Evolutionary conservation across 2,329 filamentous ascomycete species (phyloP), one percentile per base, ranked within the genome.

Genomic region (Plectosphaerella cucumerina): DNA sequence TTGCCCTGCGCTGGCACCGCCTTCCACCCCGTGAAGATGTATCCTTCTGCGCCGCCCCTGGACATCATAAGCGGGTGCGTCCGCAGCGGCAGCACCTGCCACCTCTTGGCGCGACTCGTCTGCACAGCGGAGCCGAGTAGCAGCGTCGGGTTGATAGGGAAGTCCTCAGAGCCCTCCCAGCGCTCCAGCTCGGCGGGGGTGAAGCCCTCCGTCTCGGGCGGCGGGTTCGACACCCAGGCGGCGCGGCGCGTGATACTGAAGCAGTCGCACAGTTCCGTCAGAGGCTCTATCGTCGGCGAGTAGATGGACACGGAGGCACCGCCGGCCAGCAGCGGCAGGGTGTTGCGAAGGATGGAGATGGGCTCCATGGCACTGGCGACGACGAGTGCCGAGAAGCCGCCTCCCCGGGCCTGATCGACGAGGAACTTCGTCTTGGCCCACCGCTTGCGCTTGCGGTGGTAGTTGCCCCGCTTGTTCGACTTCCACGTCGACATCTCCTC

Each of bases 21-120:
- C 58, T 85, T 82, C 65, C 87, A 89, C 0, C 81, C 93, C 23
- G 90, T 93, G 59, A 97, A 91, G 4, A 99, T 66, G 66, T 90
- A 99, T 0, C 94, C 94, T 63, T 97, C 93, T 0, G 90, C 84
- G 1, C 93, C 93, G 18, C 94, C 94, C 39, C 82, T 80, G 35
- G 85, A 85, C 53, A 89, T 96, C 94, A 99, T 99, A 50, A 95
- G 70, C 6, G 94, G 94, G 71, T 99, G 94, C 48, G 94, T 97
- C 49, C 94, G 76, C 1, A 90, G 89, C 0, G 94, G 94, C 44
- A 99, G 69, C 2, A 97, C 92, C 73, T 99, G 94, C 89, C 90
- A 97, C 49, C 82, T 77, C 55, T 88, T 79, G 5, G 88, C 85
- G 14, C 90, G 78, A 45, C 86, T 89, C 3, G 86, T 94, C 71